Conservation (phyloP, 129 eudicot genomes). For the Flaveria trinervia region DNA sequence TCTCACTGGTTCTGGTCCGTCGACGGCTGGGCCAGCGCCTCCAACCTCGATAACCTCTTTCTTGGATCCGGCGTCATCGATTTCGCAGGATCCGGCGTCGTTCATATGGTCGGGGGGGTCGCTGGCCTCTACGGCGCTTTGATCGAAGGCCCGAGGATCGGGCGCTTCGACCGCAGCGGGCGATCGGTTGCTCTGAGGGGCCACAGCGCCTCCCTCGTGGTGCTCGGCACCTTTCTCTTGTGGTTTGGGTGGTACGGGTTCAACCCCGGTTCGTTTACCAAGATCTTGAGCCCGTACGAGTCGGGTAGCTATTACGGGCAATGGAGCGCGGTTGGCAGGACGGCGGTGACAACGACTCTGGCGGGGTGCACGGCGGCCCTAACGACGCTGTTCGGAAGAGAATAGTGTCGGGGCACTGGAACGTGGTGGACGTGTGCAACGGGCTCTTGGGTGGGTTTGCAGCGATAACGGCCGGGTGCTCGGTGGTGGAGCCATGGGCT, state of each 20-base stretch:
- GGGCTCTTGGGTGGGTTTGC: constrained; percentile 64
- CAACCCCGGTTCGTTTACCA: constrained; percentile 66
- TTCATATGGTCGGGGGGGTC: constrained; percentile 73
- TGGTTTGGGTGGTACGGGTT: constrained; percentile 94
- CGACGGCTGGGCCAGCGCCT: constrained; percentile 73
- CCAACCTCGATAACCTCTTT: constrained; percentile 30
- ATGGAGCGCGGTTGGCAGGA: constrained; percentile 65
- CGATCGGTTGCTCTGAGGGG: constrained; percentile 52
- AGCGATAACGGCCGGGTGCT: constrained; percentile 59
- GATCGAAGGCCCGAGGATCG: constrained; percentile 75
- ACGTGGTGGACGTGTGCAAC: constrained; percentile 57
- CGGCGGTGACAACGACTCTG: constrained; percentile 62
- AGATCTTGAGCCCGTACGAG: constrained; percentile 37
- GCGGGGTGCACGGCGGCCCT: constrained; percentile 64
- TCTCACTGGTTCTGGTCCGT: constrained; percentile 82
- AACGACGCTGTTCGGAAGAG: constrained; percentile 49
- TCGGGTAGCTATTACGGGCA: constrained; percentile 46
- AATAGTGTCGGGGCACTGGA: constrained; percentile 57
- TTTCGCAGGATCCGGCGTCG: constrained; percentile 81
- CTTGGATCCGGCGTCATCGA: constrained; percentile 75
- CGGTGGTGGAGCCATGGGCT: constrained; percentile 73
- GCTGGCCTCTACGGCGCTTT: constrained; percentile 69
- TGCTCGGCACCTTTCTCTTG: constrained; percentile 58
- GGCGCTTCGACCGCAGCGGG: constrained; percentile 58
- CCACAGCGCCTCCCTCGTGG: constrained; percentile 68